These are phyloP conservation scores for Cornus suecica DNA, from an alignment of 148 eudicot genomes.

Conservation along the genomic window DNA sequence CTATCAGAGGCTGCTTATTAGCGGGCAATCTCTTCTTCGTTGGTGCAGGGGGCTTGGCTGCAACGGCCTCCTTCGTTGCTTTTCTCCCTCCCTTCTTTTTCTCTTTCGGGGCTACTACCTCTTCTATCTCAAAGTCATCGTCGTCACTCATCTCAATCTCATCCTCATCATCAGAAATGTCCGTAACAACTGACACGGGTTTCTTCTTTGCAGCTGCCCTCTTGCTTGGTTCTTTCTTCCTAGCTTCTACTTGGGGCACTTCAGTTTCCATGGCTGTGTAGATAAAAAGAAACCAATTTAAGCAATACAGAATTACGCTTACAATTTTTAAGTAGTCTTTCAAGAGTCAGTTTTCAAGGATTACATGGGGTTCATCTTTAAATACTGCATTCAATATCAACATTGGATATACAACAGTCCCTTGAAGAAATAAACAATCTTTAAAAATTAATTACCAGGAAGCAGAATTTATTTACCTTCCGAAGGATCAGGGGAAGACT, in stretches of 20 bases:
- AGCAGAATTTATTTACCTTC: conserved; percentile 46
- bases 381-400: not conserved
- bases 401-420: not conserved
- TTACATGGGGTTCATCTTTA: too few relatives aligned
- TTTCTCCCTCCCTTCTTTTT: conserved; percentile 60
- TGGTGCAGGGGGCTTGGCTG: conserved; percentile 38
- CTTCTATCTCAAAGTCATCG: conserved; percentile 37
- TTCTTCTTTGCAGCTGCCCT: conserved; percentile 45
- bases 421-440: not conserved
- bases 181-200: conserved; percentile 25
- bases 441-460: not conserved
- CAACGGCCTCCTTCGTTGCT: conserved; percentile 31
- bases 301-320: too few relatives aligned
- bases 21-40: conserved; percentile 56
- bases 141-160: conserved; percentile 20
- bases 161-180: conserved; percentile 25
- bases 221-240: too few relatives aligned
- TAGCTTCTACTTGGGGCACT: conserved; percentile 19
- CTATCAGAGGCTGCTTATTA: conserved; percentile 16
- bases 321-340: too few relatives aligned
- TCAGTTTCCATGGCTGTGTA: conserved; percentile 58
- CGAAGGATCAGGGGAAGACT: conserved; percentile 73
- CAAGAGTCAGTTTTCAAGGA: too few relatives aligned
- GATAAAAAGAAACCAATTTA: not conserved
- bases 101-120: conserved; percentile 19